Evolutionary conservation across 768 basidiomycete species (phyloP).

Genomic region (Mycena rosella): DNA sequence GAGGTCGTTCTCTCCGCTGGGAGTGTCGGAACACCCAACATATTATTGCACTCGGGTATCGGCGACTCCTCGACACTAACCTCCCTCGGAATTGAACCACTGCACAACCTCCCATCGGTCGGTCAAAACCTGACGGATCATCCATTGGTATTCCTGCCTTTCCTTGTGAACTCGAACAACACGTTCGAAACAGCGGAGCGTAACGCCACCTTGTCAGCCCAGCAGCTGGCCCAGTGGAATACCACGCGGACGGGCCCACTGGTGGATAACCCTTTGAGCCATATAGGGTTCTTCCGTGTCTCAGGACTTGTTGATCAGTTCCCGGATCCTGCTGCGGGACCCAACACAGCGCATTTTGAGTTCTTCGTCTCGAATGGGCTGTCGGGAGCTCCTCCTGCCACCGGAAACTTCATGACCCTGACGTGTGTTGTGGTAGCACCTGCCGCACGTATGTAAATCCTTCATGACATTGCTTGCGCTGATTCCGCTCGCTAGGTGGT

Average conservation of each 20-base stretch:
- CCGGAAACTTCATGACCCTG: conserved; percentile 36
- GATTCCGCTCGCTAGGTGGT: too few relatives aligned
- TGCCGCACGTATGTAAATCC: too few relatives aligned
- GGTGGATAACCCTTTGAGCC: not conserved
- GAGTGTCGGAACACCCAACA: conserved; percentile 42
- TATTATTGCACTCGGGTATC: conserved; percentile 14
- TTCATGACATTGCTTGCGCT: too few relatives aligned
- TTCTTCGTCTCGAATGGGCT: not conserved
- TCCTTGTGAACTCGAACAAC: conserved; percentile 2
- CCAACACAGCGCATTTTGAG: conserved; percentile 3
- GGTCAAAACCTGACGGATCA: conserved; percentile 12
- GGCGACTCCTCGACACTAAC: conserved; percentile 9
- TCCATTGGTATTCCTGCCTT: not conserved
- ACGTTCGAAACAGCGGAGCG: not conserved
- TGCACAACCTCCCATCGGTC: conserved; percentile 23
- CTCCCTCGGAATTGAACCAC: conserved; percentile 7
- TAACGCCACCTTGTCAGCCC: not conserved
- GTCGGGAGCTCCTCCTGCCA: not conserved
- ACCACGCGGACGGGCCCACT: conserved; percentile 1
- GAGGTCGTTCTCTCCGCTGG: conserved; percentile 50
- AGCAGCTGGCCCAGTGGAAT: not conserved
- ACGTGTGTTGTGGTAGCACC: not conserved
- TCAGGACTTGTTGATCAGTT: not conserved
- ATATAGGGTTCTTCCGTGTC: not conserved
- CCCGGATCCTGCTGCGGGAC: conserved; percentile 5